Percentiles rank a stretch among this genome's conserved stretches.
Conservation (phyloP, 2,329 filamentous ascomycete species). For the Taxawa tesnikishii region DNA sequence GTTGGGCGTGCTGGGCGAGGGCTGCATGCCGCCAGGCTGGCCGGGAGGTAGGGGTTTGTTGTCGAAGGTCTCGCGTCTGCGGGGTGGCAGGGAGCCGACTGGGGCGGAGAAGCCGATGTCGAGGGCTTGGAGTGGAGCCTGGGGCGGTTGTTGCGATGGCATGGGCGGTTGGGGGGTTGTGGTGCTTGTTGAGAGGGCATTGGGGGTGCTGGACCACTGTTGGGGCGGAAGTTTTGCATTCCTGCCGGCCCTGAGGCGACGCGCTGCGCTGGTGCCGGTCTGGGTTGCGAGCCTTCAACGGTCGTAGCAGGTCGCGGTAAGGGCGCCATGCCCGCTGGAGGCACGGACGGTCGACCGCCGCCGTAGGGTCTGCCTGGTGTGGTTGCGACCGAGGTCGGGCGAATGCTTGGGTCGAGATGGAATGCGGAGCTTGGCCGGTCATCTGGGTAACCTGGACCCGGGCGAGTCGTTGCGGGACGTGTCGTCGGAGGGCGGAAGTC, state of each 20-base stretch:
- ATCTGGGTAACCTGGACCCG: constrained; percentile 20
- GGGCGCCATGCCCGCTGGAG: too few species aligned
- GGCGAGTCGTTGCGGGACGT: not conserved
- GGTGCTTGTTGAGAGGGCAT: constrained; percentile 10
- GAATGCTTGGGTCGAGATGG: constrained; percentile 34
- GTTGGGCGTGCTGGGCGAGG: not conserved
- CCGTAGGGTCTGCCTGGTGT: constrained; percentile 6
- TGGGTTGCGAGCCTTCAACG: too few species aligned
- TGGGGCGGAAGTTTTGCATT: constrained; percentile 8
- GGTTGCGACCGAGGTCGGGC: constrained; percentile 14
- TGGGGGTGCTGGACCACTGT: constrained; percentile 9
- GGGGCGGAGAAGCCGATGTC: constrained; percentile 32
- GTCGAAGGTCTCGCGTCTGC: constrained; percentile 10
- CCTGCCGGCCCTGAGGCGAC: constrained; percentile 20
- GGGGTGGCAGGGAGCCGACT: constrained; percentile 30
- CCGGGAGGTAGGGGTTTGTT: not conserved
- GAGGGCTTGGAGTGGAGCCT: constrained; percentile 18
- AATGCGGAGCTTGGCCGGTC: constrained; percentile 42
- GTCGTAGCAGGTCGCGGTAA: too few species aligned
- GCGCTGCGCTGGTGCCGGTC: constrained; percentile 13
- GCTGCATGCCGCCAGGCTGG: too few species aligned
- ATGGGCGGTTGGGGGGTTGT: constrained; percentile 7
- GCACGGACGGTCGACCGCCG: constrained; percentile 4
- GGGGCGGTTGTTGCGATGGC: constrained; percentile 2
- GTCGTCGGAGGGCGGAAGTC: not conserved